Conservation (phyloP, 2,329 filamentous ascomycete species). For the Alternaria tenuissima region DNA sequence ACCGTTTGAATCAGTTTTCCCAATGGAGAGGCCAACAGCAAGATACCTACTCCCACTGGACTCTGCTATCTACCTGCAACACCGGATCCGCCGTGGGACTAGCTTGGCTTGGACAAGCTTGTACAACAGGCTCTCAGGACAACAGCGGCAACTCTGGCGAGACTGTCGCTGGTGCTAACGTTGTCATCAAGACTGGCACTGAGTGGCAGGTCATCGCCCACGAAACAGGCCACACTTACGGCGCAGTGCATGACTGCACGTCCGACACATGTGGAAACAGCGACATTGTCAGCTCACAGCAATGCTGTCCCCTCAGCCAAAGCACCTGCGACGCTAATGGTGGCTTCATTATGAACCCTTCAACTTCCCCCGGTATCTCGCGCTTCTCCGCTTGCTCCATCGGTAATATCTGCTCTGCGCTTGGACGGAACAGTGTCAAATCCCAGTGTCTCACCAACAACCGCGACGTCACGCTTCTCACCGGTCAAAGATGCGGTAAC, state of each 20-base stretch:
- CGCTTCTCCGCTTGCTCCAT: constrained; percentile 88
- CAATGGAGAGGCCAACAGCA: constrained; percentile 79
- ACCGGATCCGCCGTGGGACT: constrained; percentile 87
- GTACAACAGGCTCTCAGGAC: constrained; percentile 65
- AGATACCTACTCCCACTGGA: constrained; percentile 94
- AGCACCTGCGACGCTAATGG: constrained; percentile 76
- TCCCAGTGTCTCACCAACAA: constrained; percentile 84
- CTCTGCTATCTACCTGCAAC: constrained; percentile 80
- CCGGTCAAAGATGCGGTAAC: constrained; percentile 88
- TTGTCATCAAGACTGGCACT: constrained; percentile 81
- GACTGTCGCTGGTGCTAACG: constrained; percentile 84
- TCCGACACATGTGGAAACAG: constrained; percentile 70
- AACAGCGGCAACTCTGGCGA: constrained; percentile 63
- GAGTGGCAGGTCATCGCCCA: constrained; percentile 98
- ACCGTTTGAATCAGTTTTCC: constrained; percentile 87
- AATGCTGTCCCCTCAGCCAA: constrained; percentile 81
- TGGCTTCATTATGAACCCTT: constrained; percentile 96
- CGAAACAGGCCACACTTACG: constrained; percentile 93
- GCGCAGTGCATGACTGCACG: constrained; percentile 93
- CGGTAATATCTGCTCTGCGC: constrained; percentile 91
- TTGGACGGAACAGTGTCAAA: constrained; percentile 79
- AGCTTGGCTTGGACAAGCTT: constrained; percentile 91
- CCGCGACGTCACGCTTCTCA: constrained; percentile 80
- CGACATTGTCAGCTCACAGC: constrained; percentile 65
- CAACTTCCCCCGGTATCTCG: constrained; percentile 75